Percentiles rank a stretch among this genome's conserved stretches.
Conservation (phyloP, 2,329 filamentous ascomycete species). For the Aspergillus sp. region DNA sequence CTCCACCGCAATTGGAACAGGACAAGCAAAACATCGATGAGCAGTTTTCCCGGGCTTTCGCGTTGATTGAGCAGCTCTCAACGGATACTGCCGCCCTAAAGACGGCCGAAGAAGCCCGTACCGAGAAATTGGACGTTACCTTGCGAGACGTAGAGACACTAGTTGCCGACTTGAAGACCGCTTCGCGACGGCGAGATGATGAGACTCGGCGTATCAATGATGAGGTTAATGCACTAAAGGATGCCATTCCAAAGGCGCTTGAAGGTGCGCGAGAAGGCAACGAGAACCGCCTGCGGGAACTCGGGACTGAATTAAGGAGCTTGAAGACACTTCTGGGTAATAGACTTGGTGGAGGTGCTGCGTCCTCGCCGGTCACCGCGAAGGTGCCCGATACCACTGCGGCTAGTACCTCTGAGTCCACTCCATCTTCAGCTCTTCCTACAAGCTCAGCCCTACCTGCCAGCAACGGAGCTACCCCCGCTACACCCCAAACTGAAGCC, state of each 20-base stretch:
- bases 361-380: constrained; percentile 32
- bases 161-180: constrained; percentile 75
- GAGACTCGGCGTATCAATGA: constrained; percentile 83
- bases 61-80: constrained; percentile 84
- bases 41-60: constrained; percentile 88
- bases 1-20: constrained; percentile 86
- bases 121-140: constrained; percentile 76
- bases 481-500: constrained; percentile 30
- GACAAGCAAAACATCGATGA: constrained; percentile 93
- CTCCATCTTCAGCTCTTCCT: constrained; percentile 21
- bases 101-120: constrained; percentile 78
- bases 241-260: constrained; percentile 83
- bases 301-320: constrained; percentile 85
- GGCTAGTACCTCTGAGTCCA: constrained; percentile 19
- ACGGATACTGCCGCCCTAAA: constrained; percentile 90
- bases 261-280: constrained; percentile 82
- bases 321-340: constrained; percentile 81
- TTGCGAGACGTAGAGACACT: constrained; percentile 82
- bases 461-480: constrained; percentile 28
- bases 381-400: constrained; percentile 28
- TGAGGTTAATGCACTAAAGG: constrained; percentile 79
- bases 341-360: constrained; percentile 48
- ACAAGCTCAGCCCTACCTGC: constrained; percentile 20
- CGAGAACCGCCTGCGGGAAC: constrained; percentile 77
- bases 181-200: constrained; percentile 78